These are phyloP conservation scores for Debaryomyces hansenii DNA, from an alignment of 805 yeast species.

Conservation along the genomic window DNA sequence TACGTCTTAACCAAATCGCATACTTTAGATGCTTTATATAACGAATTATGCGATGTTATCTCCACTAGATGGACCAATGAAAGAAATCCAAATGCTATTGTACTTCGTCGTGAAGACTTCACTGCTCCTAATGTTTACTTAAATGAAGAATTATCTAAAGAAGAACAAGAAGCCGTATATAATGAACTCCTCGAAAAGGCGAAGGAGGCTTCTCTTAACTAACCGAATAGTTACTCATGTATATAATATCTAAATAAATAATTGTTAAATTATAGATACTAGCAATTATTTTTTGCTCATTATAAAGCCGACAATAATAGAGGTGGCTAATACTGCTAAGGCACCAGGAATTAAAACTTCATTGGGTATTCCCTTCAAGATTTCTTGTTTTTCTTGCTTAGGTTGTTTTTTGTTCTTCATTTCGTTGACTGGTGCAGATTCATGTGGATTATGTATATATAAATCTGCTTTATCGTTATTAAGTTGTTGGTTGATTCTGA, in stretches of 20 bases:
- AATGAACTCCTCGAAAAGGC: conserved; percentile 50
- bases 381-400: conserved; percentile 9
- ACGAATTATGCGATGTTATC: conserved; percentile 38
- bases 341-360: conserved; percentile 66
- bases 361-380: conserved; percentile 57
- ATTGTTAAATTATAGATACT: neutral
- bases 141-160: conserved; percentile 49
- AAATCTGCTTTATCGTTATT: conserved; percentile 67
- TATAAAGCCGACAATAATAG: conserved; percentile 56
- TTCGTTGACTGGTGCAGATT: conserved; percentile 27
- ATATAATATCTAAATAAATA: neutral
- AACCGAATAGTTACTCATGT: neutral
- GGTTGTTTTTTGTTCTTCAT: conserved; percentile 12
- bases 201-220: conserved; percentile 16
- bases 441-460: conserved; percentile 66
- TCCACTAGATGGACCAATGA: conserved; percentile 52
- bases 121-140: conserved; percentile 57
- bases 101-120: conserved; percentile 55
- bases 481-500: conserved; percentile 50
- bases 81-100: conserved; percentile 74
- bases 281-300: conserved; percentile 41
- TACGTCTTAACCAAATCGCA: conserved; percentile 42
- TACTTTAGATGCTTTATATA: conserved; percentile 37
- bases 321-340: conserved; percentile 56
- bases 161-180: conserved; percentile 45